phyloP scores from a whole-genome alignment of 257 asterid species.

The Lantana camara region DNA sequence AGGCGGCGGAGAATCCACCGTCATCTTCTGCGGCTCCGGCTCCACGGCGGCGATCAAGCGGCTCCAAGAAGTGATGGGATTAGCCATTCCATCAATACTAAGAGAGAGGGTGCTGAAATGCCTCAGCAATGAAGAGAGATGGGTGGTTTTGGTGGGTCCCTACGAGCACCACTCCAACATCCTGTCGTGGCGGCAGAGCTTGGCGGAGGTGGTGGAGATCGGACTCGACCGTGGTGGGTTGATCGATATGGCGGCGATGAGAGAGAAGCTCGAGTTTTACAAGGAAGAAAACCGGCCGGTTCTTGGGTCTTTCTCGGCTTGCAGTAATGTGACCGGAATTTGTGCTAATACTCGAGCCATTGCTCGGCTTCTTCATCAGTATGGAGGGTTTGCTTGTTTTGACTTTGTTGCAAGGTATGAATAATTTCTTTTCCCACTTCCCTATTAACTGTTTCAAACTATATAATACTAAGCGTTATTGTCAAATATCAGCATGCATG shows the following conservation, averaged over 20 bases:
- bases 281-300: constrained; percentile 41
- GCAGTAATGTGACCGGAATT: constrained; percentile 79
- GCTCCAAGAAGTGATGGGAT: constrained; percentile 75
- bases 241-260: constrained; percentile 51
- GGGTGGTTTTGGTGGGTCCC: constrained; percentile 74
- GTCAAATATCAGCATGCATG: too few relatives aligned
- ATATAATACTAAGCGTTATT: too few relatives aligned
- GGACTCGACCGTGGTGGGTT: constrained; percentile 51
- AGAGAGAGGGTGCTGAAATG: constrained; percentile 46
- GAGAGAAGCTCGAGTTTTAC: constrained; percentile 38
- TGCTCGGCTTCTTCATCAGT: constrained; percentile 55
- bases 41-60: constrained; percentile 69
- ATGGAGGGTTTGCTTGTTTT: constrained; percentile 69
- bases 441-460: too few relatives aligned
- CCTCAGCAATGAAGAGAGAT: constrained; percentile 45
- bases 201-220: constrained; percentile 79
- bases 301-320: constrained; percentile 78
- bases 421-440: background rate
- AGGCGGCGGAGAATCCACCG: constrained; percentile 47
- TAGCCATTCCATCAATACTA: constrained; percentile 50
- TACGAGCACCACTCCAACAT: constrained; percentile 82
- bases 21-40: constrained; percentile 71
- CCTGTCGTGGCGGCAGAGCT: constrained; percentile 75
- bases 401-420: constrained; percentile 76
- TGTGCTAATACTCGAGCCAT: constrained; percentile 46